Base-by-base conservation (phyloP, 1,139 yeast species). In the Hansenula sp. region DNA sequence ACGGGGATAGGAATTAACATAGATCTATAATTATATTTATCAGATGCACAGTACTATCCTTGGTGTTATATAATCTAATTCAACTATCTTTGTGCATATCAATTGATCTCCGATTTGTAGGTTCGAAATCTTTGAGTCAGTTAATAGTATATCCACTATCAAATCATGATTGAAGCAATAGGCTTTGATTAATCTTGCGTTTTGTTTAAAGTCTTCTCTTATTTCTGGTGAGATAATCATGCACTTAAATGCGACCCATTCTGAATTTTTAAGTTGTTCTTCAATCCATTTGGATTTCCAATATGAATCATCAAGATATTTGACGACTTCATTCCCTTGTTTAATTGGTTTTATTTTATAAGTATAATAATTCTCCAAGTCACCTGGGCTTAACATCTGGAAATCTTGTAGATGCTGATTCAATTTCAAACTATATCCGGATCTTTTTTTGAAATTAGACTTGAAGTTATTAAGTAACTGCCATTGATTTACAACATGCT, bases 141-240 rank as follows among this genome's bases (percentile, higher is more conserved):
- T 21, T 1, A 62, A 51, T 19, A 64, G 43, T 7, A 77, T 58
- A 13, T 72, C 72, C n/a, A 76, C 72, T 43, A 71, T 74, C 10
- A 76, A 51, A n/a, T 69, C 76, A 42, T 74, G 53, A n/a, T 74
- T 74, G 41, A 59, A 47, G 50, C 81, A 76, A 51, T 66, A 76
- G 0, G 68, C 79, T 33, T 43, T 42, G 2, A 62, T 61, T 2
- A 49, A 33, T 21, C 9, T 21, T 21, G 25, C 9, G 9, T 3
- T 47, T 41, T 3, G 52, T 47, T 16, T 45, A 35, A 4, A n/a
- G n/a, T n/a, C n/a, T n/a, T n/a, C n/a, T n/a, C n/a, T n/a, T n/a
- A 30, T 38, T 5, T 40, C 41, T 11, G 57, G 34, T 29, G 47
- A 40, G 10, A 50, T 27, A 1, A 58, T 47, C n/a, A 61, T 49